These are phyloP conservation scores for Chimonanthus salicifolius DNA, from an alignment of 164 flowering plant genomes.

Conservation along the genomic window DNA sequence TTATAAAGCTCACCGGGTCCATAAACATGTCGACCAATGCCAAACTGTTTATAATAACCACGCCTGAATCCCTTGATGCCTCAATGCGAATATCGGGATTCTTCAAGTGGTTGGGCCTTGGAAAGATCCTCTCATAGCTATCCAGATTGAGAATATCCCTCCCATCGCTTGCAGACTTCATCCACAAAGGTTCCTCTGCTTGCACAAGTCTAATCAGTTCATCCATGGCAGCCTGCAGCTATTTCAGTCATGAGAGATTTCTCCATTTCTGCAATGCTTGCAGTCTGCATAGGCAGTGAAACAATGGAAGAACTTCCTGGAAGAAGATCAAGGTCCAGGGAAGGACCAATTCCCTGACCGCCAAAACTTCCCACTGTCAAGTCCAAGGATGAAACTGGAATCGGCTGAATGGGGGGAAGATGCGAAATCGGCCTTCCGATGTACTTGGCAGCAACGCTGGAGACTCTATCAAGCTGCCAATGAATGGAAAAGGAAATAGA, in stretches of 20 bases:
- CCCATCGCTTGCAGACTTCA: slow-evolving; percentile 32
- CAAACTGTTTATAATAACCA: slow-evolving; percentile 48
- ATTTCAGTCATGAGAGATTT: slow-evolving; percentile 61
- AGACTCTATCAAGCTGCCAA: slow-evolving; percentile 74
- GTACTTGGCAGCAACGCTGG: slow-evolving; percentile 75
- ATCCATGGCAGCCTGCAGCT: slow-evolving; percentile 62
- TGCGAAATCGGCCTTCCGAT: slow-evolving; percentile 81
- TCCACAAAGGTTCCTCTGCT: slow-evolving; percentile 49
- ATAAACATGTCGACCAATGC: slow-evolving; percentile 61
- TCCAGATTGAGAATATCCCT: slow-evolving; percentile 49
- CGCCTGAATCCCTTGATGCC: slow-evolving; percentile 50
- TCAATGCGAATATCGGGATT: slow-evolving; percentile 41
- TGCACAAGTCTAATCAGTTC: slow-evolving; percentile 55
- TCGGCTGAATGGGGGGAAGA: slow-evolving; percentile 62
- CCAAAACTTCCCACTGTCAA: slow-evolving; percentile 51
- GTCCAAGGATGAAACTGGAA: slow-evolving; percentile 59
- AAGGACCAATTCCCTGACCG: slow-evolving; percentile 33
- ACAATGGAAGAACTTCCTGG: slow-evolving; percentile 36
- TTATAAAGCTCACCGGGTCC: slow-evolving; percentile 51
- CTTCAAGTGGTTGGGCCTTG: slow-evolving; percentile 37
- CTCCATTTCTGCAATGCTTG: slow-evolving; percentile 55
- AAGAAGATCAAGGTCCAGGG: slow-evolving; percentile 77
- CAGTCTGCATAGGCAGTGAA: slow-evolving; percentile 30
- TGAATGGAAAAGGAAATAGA: background rate
- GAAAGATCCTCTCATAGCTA: slow-evolving; percentile 42